Base-by-base conservation (phyloP, 2,329 filamentous ascomycete genomes). In the Alternaria consortialis region DNA sequence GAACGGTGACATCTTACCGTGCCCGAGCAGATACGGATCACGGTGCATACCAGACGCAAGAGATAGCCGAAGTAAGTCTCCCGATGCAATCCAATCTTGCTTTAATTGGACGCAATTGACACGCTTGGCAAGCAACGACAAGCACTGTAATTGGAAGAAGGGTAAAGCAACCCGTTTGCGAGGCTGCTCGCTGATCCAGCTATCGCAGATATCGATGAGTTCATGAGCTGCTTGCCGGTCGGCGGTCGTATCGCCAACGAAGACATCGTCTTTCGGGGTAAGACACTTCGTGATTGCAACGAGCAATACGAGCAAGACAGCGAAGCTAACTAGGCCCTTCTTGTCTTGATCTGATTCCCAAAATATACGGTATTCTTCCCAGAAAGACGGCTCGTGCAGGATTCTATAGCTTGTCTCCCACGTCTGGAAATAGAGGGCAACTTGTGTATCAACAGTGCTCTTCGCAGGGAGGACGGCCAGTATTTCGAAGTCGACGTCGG, bases 1-100 rank as follows among this genome's bases (percentile, higher is more conserved):
- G 31, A 84, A 83, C 2, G 77, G 71, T 4, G 73, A 69, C 5
- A 76, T 71, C 7, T 61, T 64, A 8, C 69, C 70, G 66, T 58
- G 78, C 70, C 58, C 77, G 64, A 63, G 79, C 60, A 66, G 79
- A 4, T 64, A 60, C 0, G 83, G 80, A 48, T 85, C 80, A 17
- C 84, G 80, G 67, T 88, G 85, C 47, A 86, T 80, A 0, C 86
- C 85, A 13, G 83, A 80, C 47, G 84, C 77, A 75, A 87, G 82
- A 17, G 84, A 85, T 51, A 84, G 79, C 36, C 84, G 80, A 6
- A 87, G 70, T 11, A 87, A 63, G n/a, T 80, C 82, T 2, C 84
- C 84, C 0, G 82, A 80, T 3, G 81, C 75, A 7, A 84, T 75
- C 85, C 85, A 87, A 15, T 83, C 81, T 60, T 85, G 81, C 69